Evolutionary conservation across 208 protist genomes (phyloP), one percentile per base, ranked within the genome.

Genomic region (Porcisia deanei): DNA sequence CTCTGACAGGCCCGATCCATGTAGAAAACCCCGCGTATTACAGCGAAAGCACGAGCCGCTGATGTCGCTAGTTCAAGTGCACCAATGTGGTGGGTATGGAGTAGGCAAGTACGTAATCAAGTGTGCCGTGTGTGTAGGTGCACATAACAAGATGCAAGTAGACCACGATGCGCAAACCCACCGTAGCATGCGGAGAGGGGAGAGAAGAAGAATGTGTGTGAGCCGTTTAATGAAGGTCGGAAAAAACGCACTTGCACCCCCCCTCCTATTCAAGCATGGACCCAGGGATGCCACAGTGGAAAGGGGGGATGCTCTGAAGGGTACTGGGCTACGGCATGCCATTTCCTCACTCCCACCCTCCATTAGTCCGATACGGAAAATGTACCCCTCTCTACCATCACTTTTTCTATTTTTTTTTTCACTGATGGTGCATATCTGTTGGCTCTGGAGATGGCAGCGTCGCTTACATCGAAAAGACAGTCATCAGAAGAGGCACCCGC

Each of bases 401-500:
- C 18, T 18, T 67, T 67, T 34, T 52, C 9, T 20, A 67, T 37
- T 52, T 52, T 30, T 30, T 30, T 30, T 52, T 20, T 30, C 63
- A 30, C 39, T 30, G 43, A 37, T 30, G 41, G 39, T 52, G n/a
- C 8, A 18, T 34, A 14, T 9, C 41, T 16, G 25, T 34, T 20
- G 37, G 3, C 37, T 49, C 25, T 57, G 66, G 25, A 57, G 16
- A 41, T n/a, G 25, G n/a, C 66, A 57, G 25, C 30, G 47, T 43
- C n/a, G 49, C 41, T 78, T 78, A 82, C 78, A 82, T 82, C 18
- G 78, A 20, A 54, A 82, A 82, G 1, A 53, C 72, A 52, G 52
- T 37, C 12, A 75, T 20, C 22, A 77, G 39, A 30, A 75, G 47
- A n/a, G 78, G 78, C 52, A 78, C 59, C 2, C 78, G 73, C 72